Base-by-base conservation (phyloP, 179 eudicot species). In the Monotropa hypopitys region DNA sequence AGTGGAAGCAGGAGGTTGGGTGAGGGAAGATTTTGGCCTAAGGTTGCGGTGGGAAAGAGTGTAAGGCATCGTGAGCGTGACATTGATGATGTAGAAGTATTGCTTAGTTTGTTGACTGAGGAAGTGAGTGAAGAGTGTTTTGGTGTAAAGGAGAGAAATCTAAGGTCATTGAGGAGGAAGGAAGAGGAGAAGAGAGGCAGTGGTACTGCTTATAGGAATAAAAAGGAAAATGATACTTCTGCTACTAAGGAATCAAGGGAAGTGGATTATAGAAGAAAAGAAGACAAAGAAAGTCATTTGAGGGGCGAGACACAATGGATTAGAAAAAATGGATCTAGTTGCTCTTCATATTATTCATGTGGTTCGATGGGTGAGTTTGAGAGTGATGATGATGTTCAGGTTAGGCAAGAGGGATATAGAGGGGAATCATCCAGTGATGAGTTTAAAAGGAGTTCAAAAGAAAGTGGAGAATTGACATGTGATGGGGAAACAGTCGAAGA, bases 101-200 rank as follows among this genome's bases (percentile, higher is more conserved):
- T 93, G 74, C 87, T 93, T 80, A 85, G 88, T 81, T 89, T 95
- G 94, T 74, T 95, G 86, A 80, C 83, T 81, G 97, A 88, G 80
- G 89, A 78, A 12, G 76, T 78, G 73, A 72, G 76, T 78, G 88
- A 84, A 59, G 88, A 84, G 76, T 76, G 81, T 80, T 78, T 77
- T 78, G 83, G 70, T 75, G 84, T 79, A 72, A 77, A 82, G 76
- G 86, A 73, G 78, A 89, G 84, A 74, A 85, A 43, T 33, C 67
- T 57, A 71, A 78, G 85, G 40, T 73, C 73, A 23, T 53, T 63
- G 57, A 73, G 73, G 86, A 84, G 84, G 79, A 80, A 77, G 63
- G 76, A 57, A 30, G 75, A 80, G 76, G 84, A 66, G 80, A 74
- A 61, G 49, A 79, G 78, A 23, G 62, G 53, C 62, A 78, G 81